phyloP scores from a whole-genome alignment of 768 basidiomycete genomes.

The Boletus barrowsii region DNA sequence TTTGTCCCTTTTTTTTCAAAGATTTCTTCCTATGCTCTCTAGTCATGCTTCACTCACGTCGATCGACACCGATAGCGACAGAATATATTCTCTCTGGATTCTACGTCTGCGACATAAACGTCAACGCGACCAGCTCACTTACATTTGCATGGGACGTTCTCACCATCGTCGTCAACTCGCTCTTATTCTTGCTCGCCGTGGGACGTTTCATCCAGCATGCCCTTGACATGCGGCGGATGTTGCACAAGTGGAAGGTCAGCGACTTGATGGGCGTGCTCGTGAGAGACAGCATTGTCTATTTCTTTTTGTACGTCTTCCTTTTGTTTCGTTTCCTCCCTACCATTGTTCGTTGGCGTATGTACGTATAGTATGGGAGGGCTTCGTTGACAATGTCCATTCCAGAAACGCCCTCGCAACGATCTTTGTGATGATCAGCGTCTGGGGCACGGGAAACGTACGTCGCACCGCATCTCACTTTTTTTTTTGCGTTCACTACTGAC shows the following conservation, averaged over 20 bases:
- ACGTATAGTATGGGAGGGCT: neutral
- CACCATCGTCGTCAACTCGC: conserved; percentile 3
- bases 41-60: neutral
- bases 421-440: conserved; percentile 16
- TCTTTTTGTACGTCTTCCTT: conserved; percentile 14
- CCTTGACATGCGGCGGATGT: conserved; percentile 2
- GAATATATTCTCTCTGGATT: conserved; percentile 18
- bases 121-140: conserved; percentile 1
- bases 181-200: conserved; percentile 16
- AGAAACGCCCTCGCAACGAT: conserved; percentile 17
- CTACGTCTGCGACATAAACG: conserved; percentile 10
- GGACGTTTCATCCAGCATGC: conserved; percentile 14
- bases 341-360: neutral
- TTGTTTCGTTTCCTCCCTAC: too few relatives aligned
- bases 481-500: too few relatives aligned
- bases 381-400: neutral
- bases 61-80: conserved; percentile 2
- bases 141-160: conserved; percentile 18
- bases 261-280: conserved; percentile 17
- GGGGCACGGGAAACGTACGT: conserved; percentile 13
- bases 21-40: too few relatives aligned
- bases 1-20: neutral
- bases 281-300: conserved; percentile 18
- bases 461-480: neutral
- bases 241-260: conserved; percentile 6